These are phyloP conservation scores for Spiromastix sp. DNA, from an alignment of 2,329 filamentous ascomycete genomes.

Conservation along the genomic window DNA sequence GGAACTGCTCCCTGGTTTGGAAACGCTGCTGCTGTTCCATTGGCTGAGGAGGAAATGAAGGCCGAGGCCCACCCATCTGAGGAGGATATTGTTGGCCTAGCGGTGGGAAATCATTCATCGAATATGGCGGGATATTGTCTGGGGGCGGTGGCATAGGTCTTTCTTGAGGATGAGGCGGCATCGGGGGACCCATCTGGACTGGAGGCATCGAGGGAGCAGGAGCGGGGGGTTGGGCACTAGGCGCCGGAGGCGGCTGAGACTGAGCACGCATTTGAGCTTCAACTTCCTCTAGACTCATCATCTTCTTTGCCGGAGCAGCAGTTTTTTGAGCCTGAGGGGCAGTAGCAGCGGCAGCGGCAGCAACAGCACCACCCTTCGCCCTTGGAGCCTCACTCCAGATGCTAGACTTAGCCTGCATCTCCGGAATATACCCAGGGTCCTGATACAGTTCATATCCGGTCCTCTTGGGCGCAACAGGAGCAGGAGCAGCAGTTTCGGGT, in stretches of 20 bases:
- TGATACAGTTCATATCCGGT: constrained; percentile 90
- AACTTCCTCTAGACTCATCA: constrained; percentile 94
- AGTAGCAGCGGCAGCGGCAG: constrained; percentile 8
- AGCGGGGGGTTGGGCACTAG: constrained; percentile 22
- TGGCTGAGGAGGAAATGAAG: constrained; percentile 25
- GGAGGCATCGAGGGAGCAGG: constrained; percentile 12
- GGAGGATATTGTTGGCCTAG: constrained; percentile 31
- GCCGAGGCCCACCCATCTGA: constrained; percentile 24
- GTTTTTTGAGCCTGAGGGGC: constrained; percentile 13
- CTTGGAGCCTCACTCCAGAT: constrained; percentile 75
- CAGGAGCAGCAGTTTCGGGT: constrained; percentile 20
- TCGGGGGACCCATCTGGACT: constrained; percentile 7
- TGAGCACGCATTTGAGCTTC: constrained; percentile 71
- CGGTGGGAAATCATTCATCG: constrained; percentile 40
- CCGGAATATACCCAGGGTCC: constrained; percentile 72
- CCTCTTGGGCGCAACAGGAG: constrained; percentile 45
- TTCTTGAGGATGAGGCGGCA: constrained; percentile 5
- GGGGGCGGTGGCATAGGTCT: constrained; percentile 12
- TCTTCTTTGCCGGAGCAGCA: constrained; percentile 51
- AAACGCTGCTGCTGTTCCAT: constrained; percentile 25
- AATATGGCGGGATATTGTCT: constrained; percentile 22
- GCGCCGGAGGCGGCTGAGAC: constrained; percentile 18
- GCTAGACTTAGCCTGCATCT: constrained; percentile 83
- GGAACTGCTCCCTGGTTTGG: constrained; percentile 32
- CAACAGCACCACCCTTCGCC: constrained; percentile 27